A percentile compares a stretch with the other conserved stretches of the same genome.
phyloP scores from a whole-genome alignment of 495 filamentous ascomycete species.

The Neurospora africana region DNA sequence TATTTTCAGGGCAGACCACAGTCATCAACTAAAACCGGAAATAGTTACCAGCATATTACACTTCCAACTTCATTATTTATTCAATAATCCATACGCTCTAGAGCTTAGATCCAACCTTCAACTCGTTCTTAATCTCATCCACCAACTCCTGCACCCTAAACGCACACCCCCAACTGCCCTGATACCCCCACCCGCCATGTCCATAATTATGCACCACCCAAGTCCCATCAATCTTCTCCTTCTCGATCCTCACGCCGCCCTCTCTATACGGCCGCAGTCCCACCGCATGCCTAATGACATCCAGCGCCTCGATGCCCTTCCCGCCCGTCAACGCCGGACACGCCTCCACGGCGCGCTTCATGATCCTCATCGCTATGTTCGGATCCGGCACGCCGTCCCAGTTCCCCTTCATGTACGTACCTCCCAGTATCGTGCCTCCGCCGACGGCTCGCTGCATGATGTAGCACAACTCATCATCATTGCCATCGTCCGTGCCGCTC shows the following conservation, averaged over 20 bases:
- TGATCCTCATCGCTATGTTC: constrained; percentile 74
- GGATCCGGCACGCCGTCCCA: constrained; percentile 79
- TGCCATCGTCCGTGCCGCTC: constrained; percentile 70
- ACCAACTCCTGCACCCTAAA: constrained; percentile 60
- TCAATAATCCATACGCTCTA: neutral
- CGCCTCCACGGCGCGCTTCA: constrained; percentile 67
- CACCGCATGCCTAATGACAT: constrained; percentile 82
- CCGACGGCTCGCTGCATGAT: constrained; percentile 84
- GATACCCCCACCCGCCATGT: constrained; percentile 88
- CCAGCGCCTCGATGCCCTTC: constrained; percentile 65
- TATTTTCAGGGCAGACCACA: too few relatives aligned
- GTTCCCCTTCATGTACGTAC: constrained; percentile 70
- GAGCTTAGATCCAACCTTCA: constrained; percentile 8
- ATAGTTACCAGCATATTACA: too few relatives aligned
- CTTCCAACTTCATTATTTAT: neutral
- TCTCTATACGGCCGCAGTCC: constrained; percentile 70
- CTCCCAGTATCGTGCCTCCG: constrained; percentile 71
- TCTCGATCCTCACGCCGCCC: constrained; percentile 73
- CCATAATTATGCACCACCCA: constrained; percentile 94
- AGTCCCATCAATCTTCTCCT: constrained; percentile 57
- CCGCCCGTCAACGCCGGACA: constrained; percentile 66
- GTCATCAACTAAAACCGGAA: too few relatives aligned
- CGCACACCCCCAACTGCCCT: constrained; percentile 78
- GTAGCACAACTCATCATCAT: constrained; percentile 66
- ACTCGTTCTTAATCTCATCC: constrained; percentile 35